Conservation (phyloP, 805 yeast species). For the Candida pseudoglaebosa region DNA sequence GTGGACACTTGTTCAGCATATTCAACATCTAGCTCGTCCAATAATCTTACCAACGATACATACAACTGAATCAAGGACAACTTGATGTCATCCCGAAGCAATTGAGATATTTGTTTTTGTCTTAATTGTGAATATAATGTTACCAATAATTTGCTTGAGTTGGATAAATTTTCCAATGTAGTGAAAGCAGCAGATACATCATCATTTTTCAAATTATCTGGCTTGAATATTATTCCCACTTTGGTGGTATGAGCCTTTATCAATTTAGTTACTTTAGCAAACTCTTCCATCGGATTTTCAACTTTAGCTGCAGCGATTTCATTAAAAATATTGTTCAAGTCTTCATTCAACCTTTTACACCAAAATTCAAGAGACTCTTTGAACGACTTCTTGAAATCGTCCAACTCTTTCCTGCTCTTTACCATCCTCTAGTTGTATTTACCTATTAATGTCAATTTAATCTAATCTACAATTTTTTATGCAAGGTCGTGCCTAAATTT, state of each 20-base stretch:
- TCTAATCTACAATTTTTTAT: too few species aligned
- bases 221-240: constrained; percentile 65
- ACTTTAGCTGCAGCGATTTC: constrained; percentile 28
- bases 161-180: constrained; percentile 45
- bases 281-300: constrained; percentile 49
- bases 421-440: constrained; percentile 9
- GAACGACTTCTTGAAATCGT: constrained; percentile 21
- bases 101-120: constrained; percentile 25
- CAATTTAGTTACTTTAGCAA: constrained; percentile 54
- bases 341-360: constrained; percentile 12
- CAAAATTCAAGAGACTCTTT: constrained; percentile 30
- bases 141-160: constrained; percentile 40
- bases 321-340: constrained; percentile 15
- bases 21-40: constrained; percentile 12
- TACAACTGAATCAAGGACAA: constrained; percentile 8
- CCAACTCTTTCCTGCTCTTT: constrained; percentile 19
- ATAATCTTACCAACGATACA: constrained; percentile 7
- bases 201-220: constrained; percentile 41
- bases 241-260: constrained; percentile 76
- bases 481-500: too few species aligned
- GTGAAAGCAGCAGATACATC: constrained; percentile 48
- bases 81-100: constrained; percentile 9
- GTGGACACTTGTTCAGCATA: constrained; percentile 7
- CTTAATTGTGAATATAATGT: constrained; percentile 38
- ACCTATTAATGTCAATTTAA: not conserved